These are phyloP conservation scores for Sicyos edulis DNA, from an alignment of 306 rosid genomes.

Conservation along the genomic window DNA sequence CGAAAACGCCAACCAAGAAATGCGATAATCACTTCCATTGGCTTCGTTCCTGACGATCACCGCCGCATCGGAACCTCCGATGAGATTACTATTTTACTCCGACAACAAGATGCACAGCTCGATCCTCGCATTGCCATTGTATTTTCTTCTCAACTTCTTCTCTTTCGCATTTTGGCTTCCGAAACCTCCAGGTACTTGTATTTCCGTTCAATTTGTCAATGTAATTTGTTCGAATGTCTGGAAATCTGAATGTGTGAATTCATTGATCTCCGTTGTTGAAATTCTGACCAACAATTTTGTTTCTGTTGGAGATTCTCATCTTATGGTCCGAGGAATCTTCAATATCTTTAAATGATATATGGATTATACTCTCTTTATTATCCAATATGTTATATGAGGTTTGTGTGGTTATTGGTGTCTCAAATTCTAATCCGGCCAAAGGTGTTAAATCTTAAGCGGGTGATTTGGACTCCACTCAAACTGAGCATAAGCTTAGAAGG, in stretches of 20 bases:
- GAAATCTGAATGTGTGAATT: not conserved
- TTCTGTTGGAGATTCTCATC: not conserved
- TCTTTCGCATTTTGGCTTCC: constrained; percentile 5
- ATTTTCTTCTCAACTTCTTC: constrained; percentile 7
- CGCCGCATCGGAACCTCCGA: constrained; percentile 28
- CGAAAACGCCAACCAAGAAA: not conserved
- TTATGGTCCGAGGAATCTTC: too few species aligned
- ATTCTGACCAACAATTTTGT: not conserved
- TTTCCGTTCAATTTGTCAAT: not conserved
- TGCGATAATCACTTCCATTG: not conserved
- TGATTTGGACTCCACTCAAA: too few species aligned
- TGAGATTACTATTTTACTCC: constrained; percentile 14
- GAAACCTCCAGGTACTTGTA: constrained; percentile 16
- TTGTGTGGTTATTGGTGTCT: too few species aligned
- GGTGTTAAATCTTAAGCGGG: too few species aligned
- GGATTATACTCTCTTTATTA: too few species aligned
- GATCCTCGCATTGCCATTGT: not conserved
- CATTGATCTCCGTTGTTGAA: not conserved
- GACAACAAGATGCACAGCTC: not conserved
- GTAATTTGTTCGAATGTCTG: not conserved
- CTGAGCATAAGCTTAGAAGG: too few species aligned
- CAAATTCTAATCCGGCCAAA: too few species aligned
- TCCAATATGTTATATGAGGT: too few species aligned
- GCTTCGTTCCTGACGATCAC: constrained; percentile 28
- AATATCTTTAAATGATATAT: too few species aligned